These are phyloP conservation scores for Sclerotinia glacialis DNA, from an alignment of 2,329 filamentous ascomycete genomes.

Conservation along the genomic window DNA sequence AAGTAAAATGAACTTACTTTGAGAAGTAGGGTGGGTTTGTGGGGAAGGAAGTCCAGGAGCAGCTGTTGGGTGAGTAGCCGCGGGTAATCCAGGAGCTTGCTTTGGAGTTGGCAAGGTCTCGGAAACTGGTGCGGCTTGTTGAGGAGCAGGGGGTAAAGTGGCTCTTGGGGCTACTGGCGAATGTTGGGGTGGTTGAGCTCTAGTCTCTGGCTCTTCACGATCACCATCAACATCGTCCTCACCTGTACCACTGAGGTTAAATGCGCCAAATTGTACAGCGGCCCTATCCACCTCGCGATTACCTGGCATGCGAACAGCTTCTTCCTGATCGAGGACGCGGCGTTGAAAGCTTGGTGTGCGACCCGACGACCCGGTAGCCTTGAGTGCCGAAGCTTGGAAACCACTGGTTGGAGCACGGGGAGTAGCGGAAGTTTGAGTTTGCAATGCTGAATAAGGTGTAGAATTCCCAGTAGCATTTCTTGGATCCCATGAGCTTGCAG, in stretches of 20 bases:
- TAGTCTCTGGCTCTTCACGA: constrained; percentile 91
- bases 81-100: constrained; percentile 48
- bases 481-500: constrained; percentile 81
- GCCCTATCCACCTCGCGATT: constrained; percentile 92
- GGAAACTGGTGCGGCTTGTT: constrained; percentile 53
- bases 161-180: constrained; percentile 85
- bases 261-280: constrained; percentile 93
- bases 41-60: constrained; percentile 40
- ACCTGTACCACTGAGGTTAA: constrained; percentile 74
- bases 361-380: constrained; percentile 61
- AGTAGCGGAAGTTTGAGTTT: constrained; percentile 55
- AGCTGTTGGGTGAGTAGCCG: constrained; percentile 46
- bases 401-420: constrained; percentile 62
- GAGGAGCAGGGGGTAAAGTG: constrained; percentile 71
- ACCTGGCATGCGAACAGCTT: constrained; percentile 96
- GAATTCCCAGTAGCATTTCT: constrained; percentile 57
- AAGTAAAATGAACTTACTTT: constrained; percentile 33
- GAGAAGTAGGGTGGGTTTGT: constrained; percentile 41
- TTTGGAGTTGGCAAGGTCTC: constrained; percentile 52
- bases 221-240: constrained; percentile 92
- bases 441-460: constrained; percentile 63
- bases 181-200: constrained; percentile 87
- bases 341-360: constrained; percentile 80
- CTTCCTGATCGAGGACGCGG: constrained; percentile 88
- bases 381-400: constrained; percentile 77